Evolutionary conservation across 2,329 filamentous ascomycete genomes (phyloP), one percentile per base, ranked within the genome.

Genomic region (Talaromyces pinophilus): DNA sequence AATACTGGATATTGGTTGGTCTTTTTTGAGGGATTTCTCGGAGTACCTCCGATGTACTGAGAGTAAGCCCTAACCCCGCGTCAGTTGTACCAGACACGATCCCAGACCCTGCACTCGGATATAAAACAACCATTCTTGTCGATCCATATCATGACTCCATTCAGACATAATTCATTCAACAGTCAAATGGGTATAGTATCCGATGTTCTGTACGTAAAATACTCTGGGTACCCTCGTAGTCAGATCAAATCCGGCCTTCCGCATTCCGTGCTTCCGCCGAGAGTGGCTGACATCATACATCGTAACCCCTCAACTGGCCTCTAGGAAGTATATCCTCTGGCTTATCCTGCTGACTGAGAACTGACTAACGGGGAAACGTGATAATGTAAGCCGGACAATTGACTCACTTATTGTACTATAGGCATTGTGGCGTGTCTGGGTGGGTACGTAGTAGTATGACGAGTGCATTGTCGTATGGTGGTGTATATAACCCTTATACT

Each of bases 241-340:
- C 5, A 15, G 11, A 52, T 15, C 5, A 15, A 8, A 52, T 30
- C 48, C 50, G 50, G 17, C 28, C 25, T 50, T 50, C 46, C 33
- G 22, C 46, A 28, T 33, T 61, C 59, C 59, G 59, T 22, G 38
- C 59, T 61, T 50, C 59, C 59, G 59, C 11, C 10, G 17, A 30
- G 42, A 30, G 42, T 35, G 40, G 59, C 59, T 61, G 59, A 61
- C 59, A 61, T 61, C 59, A 61, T 61, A 22, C 17, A 30, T 50
- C 28, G 59, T 61, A 50, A 61, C 25, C 40, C 8, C 33, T 35
- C 25, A 35, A 3, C 7, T 3, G 2, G 33, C 33, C 33, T 35
- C 33, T 35, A 10, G 42, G 40, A 42, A 42, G 40, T 5, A 38
- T 13, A 1, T 38, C 13, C 35, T 11, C 11, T 13, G 11, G 35